Base-by-base conservation (phyloP, 208 protist genomes). In the Endotrypanum monterogeii region DNA sequence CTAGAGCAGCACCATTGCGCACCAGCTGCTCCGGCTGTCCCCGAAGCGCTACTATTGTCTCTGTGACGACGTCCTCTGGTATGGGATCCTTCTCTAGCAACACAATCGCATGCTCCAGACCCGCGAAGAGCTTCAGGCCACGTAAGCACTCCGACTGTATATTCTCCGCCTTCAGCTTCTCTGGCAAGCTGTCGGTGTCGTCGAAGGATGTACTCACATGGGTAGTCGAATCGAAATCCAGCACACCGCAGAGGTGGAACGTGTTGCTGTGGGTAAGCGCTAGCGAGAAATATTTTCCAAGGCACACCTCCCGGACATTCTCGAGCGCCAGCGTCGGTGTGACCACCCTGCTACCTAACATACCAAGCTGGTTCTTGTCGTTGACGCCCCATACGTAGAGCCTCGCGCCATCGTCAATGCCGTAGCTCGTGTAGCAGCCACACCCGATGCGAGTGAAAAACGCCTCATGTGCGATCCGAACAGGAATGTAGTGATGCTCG, bases 311-410 rank as follows among this genome's bases (percentile, higher is more conserved):
- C n/a, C 85, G 85, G 76, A 96, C 89, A 57, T 91, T 80, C 77
- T 88, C 80, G 18, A 93, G 60, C 37, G 89, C 85, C 62, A 79
- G 57, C 54, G 79, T 86, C 48, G 91, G 91, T 30, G 67, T 67
- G 11, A 62, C 52, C 37, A 88, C 77, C 54, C 66, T 62, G 60
- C 32, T 39, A 41, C 73, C 67, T 6, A 60, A 2, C 67, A 74
- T 35, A 16, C 87, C 88, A 9, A 95, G 80, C 72, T 91, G 88
- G 41, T 61, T 71, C 65, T 82, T 70, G 32, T 89, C 86, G 61
- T 96, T 96, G 44, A 86, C 85, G 25, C 89, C 89, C 91, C 91
- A 94, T 23, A 94, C 71, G 71, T 88, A 96, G 41, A 96, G 72
- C 48, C 72, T 84, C 50, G 82, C 87, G 37, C 80, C 71, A 63